Evolutionary conservation across 2,329 filamentous ascomycete species (phyloP).

Genomic region (Thermoascus crustaceus): DNA sequence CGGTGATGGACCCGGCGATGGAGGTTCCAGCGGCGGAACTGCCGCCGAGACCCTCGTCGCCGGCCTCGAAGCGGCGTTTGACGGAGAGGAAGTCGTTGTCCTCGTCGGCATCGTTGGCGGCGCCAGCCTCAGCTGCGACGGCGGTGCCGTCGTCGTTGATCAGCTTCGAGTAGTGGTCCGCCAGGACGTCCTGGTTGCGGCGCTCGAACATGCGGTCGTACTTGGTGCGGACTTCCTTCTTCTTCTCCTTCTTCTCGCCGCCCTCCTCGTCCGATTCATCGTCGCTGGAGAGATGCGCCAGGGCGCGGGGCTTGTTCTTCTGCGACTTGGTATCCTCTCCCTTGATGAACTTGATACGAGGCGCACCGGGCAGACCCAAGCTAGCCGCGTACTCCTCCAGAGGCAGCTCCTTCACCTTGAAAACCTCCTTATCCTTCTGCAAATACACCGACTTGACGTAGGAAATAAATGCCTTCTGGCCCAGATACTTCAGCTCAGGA

Average conservation of each 20-base stretch:
- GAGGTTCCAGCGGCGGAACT: slow-evolving; percentile 31
- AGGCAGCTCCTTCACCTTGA: slow-evolving; percentile 73
- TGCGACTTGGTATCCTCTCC: slow-evolving; percentile 76
- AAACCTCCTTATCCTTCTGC: slow-evolving; percentile 86
- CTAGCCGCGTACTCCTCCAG: slow-evolving; percentile 79
- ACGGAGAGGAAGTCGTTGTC: slow-evolving; percentile 79
- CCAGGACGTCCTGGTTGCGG: slow-evolving; percentile 89
- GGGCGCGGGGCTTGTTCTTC: slow-evolving; percentile 74
- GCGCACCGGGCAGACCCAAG: slow-evolving; percentile 80
- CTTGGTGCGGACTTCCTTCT: slow-evolving; percentile 79
- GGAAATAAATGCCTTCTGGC: slow-evolving; percentile 89
- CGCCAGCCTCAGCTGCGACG: slow-evolving; percentile 25
- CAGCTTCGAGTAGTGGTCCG: slow-evolving; percentile 86
- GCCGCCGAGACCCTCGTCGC: slow-evolving; percentile 47
- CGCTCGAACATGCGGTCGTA: slow-evolving; percentile 98
- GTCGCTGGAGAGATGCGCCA: slow-evolving; percentile 54
- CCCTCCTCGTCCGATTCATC: slow-evolving; percentile 42
- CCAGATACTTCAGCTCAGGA: slow-evolving; percentile 85
- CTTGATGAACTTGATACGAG: slow-evolving; percentile 87
- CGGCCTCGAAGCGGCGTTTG: slow-evolving; percentile 74
- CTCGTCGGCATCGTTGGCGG: slow-evolving; percentile 49
- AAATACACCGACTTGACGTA: slow-evolving; percentile 79
- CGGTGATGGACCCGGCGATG: too few species aligned
- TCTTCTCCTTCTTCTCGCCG: slow-evolving; percentile 45
- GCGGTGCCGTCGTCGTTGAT: slow-evolving; percentile 53